A percentile compares a stretch with the other conserved stretches of the same genome.
Evolutionary conservation across 2,329 filamentous ascomycete genomes (phyloP).

Genomic region (Nemania diffusa): DNA sequence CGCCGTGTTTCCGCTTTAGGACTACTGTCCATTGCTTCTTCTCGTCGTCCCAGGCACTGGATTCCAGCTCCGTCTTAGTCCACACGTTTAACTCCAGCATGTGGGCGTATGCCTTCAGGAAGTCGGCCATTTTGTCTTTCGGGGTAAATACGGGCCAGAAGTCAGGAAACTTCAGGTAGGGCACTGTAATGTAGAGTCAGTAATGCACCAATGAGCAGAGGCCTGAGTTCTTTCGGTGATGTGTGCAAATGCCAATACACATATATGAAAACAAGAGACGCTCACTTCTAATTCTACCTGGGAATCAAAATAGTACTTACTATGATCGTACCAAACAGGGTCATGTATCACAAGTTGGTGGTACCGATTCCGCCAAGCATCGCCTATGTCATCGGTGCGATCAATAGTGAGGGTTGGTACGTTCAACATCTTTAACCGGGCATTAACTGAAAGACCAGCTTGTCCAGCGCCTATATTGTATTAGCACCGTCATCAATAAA

Average conservation of each 20-base stretch:
- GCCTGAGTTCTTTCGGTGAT: background rate
- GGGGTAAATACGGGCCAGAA: constrained; percentile 74
- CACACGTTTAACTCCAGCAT: constrained; percentile 73
- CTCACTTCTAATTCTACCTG: background rate
- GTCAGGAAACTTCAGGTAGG: constrained; percentile 69
- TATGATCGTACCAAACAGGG: constrained; percentile 66
- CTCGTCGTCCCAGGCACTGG: constrained; percentile 59
- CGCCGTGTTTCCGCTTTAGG: constrained; percentile 43
- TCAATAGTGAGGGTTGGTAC: constrained; percentile 65
- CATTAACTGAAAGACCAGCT: constrained; percentile 62
- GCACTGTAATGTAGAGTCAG: constrained; percentile 51
- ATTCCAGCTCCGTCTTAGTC: constrained; percentile 61
- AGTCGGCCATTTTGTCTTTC: constrained; percentile 74
- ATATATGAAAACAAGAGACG: background rate
- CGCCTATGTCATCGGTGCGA: constrained; percentile 61
- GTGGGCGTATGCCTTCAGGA: constrained; percentile 70
- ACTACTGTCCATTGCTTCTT: constrained; percentile 64
- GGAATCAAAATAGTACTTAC: constrained; percentile 20
- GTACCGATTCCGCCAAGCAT: constrained; percentile 70
- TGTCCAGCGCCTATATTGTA: constrained; percentile 62
- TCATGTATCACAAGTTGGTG: constrained; percentile 69
- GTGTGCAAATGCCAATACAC: background rate
- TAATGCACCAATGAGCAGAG: background rate
- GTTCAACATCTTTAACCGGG: constrained; percentile 65
- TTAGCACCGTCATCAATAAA: constrained; percentile 15